Evolutionary conservation across 1,139 yeast species (phyloP), one percentile per base, ranked within the genome.

Genomic region (Arxiozyma telluris): DNA sequence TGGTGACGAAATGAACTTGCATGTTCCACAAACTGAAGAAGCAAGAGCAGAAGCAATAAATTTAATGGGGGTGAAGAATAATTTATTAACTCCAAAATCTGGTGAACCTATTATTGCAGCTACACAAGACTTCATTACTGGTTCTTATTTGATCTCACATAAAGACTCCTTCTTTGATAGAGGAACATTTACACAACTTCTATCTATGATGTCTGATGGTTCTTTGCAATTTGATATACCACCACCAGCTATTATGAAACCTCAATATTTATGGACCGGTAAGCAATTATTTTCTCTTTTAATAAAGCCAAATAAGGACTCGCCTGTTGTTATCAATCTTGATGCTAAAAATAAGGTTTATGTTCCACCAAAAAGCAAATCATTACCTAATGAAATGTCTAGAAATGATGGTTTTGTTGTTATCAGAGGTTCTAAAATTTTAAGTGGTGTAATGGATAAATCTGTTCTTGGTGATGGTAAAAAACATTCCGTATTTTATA

Each of bases 31-130:
- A 73, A 93, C 98, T 0, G 98, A 94, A 71, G 99, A 94, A 71
- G 98, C 98, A 1, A 78, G 98, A 62, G 96, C 98, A 0, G 98
- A 94, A 72, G 98, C 98, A 20, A 89, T 93, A 70, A 88, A 88
- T 64, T 77, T 94, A 64, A 94, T 94, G 99, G 98, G 98, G 52
- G 98, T 94, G 48, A 94, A 94, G 66, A 87, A 91, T 66, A 94
- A 94, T 68, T 76, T 94, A 59, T 78, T 93, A 61, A 93, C 98
- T 0, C 99, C 99, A 11, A 89, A 91, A 68, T 88, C 96, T 39
- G 99, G 99, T 64, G 98, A 94, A 66, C 99, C 99, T 0, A 94
- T 94, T 65, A 93, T 94, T 77, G 98, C 98, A 1, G 99, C 99
- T 9, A 94, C 98, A 1, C 99, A 94, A 75, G 99, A 94, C 81